Conservation (phyloP, 768 basidiomycete genomes). For the Suillus cothurnatus region DNA sequence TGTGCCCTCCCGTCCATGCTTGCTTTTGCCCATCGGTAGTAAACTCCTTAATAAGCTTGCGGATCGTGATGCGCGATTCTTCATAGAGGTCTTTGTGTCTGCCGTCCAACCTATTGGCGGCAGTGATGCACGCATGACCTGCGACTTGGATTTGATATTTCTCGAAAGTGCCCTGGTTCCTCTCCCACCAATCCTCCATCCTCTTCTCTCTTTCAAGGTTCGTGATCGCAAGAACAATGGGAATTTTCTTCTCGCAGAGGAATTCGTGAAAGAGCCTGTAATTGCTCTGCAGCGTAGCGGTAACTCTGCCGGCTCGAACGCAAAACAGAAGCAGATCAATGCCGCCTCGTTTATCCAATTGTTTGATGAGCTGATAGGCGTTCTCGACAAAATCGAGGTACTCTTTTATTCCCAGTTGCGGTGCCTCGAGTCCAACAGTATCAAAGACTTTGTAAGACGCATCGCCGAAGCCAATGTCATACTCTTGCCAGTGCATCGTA, state of each 20-base stretch:
- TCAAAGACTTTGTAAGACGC: constrained; percentile 31
- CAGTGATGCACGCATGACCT: constrained; percentile 37
- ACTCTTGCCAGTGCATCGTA: constrained; percentile 29
- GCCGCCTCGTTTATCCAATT: constrained; percentile 32
- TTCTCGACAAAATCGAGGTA: constrained; percentile 34
- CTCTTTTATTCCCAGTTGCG: constrained; percentile 18
- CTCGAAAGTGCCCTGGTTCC: constrained; percentile 26
- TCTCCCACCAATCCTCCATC: constrained; percentile 26
- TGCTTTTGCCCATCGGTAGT: neutral
- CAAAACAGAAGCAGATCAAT: constrained; percentile 37
- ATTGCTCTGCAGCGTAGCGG: constrained; percentile 31
- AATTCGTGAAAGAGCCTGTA: constrained; percentile 41
- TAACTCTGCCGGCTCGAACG: constrained; percentile 35
- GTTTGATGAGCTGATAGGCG: constrained; percentile 38
- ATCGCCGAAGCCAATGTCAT: constrained; percentile 28
- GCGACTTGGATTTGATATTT: constrained; percentile 25
- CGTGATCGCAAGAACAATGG: constrained; percentile 35
- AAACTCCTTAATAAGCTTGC: neutral
- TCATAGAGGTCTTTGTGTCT: neutral
- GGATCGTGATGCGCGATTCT: neutral
- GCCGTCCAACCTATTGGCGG: constrained; percentile 20
- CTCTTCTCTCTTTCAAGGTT: constrained; percentile 27
- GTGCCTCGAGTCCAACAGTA: constrained; percentile 36
- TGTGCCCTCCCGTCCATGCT: constrained; percentile 11
- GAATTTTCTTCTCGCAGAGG: constrained; percentile 38